These are phyloP conservation scores for Saccharomyces hybrid DNA, from an alignment of 1,139 yeast genomes.

Conservation along the genomic window DNA sequence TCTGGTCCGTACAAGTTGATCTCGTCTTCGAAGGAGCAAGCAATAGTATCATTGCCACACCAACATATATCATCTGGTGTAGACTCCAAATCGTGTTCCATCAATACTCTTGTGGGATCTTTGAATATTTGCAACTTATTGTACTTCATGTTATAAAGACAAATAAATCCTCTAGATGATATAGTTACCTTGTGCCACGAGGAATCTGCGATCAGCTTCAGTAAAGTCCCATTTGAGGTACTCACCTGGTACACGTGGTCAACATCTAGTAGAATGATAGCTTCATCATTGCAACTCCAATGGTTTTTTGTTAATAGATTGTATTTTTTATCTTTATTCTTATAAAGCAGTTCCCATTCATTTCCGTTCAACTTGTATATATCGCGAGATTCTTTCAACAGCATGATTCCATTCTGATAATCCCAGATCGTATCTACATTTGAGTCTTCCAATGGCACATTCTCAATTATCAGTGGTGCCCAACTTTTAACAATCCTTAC, in stretches of 20 bases:
- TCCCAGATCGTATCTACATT: conserved; percentile 26
- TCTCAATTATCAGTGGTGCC: conserved; percentile 60
- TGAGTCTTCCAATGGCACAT: conserved; percentile 49
- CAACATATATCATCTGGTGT: conserved; percentile 49
- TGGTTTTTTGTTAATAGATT: conserved; percentile 26
- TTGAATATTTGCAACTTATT: conserved; percentile 51
- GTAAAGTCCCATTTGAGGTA: conserved; percentile 8
- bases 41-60: conserved; percentile 85
- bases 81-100: conserved; percentile 40
- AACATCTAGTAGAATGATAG: conserved; percentile 20
- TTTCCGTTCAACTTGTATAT: conserved; percentile 12
- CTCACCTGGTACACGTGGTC: conserved; percentile 17
- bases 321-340: conserved; percentile 16
- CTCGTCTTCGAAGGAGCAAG: conserved; percentile 48
- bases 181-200: conserved; percentile 48
- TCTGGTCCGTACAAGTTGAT: conserved; percentile 66
- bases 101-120: conserved; percentile 40
- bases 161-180: conserved; percentile 57
- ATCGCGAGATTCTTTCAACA: conserved; percentile 21
- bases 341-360: conserved; percentile 8
- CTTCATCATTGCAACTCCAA: conserved; percentile 22
- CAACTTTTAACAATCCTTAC: conserved; percentile 38
- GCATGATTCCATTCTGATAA: conserved; percentile 17
- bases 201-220: conserved; percentile 37
- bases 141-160: conserved; percentile 42